Conservation (phyloP, 2,329 filamentous ascomycete genomes). For the Geosmithia putterillii region DNA sequence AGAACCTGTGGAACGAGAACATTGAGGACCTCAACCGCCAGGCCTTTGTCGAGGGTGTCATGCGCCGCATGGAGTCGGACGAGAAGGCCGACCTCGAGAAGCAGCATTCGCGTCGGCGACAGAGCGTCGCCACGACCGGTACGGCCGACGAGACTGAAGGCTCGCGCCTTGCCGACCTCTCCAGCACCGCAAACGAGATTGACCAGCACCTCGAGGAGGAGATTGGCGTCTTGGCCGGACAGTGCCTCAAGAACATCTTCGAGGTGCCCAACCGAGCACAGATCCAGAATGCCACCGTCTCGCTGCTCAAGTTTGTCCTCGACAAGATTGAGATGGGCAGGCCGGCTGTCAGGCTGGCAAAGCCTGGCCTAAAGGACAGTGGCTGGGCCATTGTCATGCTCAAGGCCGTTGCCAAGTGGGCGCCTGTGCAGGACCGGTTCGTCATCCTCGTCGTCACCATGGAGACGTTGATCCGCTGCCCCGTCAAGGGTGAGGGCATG, state of each 20-base stretch:
- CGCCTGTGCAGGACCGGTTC: slow-evolving; percentile 89
- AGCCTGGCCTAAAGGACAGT: slow-evolving; percentile 28
- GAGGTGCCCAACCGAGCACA: slow-evolving; percentile 70
- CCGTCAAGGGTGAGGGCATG: slow-evolving; percentile 58
- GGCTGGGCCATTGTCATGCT: slow-evolving; percentile 80
- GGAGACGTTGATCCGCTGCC: slow-evolving; percentile 59
- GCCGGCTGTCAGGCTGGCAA: slow-evolving; percentile 36
- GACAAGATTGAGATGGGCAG: slow-evolving; percentile 41
- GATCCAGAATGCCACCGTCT: slow-evolving; percentile 62
- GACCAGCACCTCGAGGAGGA: slow-evolving; percentile 86
- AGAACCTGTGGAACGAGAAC: slow-evolving; percentile 55
- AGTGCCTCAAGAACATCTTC: slow-evolving; percentile 80
- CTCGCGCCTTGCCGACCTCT: slow-evolving; percentile 59
- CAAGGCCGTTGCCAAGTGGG: slow-evolving; percentile 70
- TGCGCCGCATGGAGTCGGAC: slow-evolving; percentile 52
- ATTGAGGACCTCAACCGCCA: slow-evolving; percentile 43
- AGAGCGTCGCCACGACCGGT: slow-evolving; percentile 70
- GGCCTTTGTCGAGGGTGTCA: slow-evolving; percentile 55
- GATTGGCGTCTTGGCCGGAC: slow-evolving; percentile 70
- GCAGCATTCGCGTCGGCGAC: slow-evolving; percentile 47
- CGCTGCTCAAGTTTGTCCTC: slow-evolving; percentile 64
- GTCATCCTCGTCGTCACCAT: slow-evolving; percentile 74
- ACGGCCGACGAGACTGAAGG: slow-evolving; percentile 49
- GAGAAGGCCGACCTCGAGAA: slow-evolving; percentile 58
- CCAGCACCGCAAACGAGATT: slow-evolving; percentile 72